A percentile compares a stretch with the other conserved stretches of the same genome.
Conservation (phyloP, 257 asterid genomes). For the Solanum lycopersicoides region DNA sequence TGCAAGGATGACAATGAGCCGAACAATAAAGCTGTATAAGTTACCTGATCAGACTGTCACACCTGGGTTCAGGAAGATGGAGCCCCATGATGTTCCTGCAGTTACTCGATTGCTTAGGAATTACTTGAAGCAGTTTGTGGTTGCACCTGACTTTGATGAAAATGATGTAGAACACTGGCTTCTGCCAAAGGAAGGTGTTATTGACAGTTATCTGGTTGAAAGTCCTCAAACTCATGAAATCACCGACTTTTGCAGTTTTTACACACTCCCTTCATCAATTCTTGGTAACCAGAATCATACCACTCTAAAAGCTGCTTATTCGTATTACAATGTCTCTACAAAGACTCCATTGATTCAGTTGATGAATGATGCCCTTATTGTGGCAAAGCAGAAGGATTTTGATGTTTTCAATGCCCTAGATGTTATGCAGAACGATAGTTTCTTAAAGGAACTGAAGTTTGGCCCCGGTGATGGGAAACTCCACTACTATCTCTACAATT, state of each 20-base stretch:
- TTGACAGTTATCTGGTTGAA: constrained; percentile 78
- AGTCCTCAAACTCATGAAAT: constrained; percentile 67
- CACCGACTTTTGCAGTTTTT: constrained; percentile 80
- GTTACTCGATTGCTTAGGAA: constrained; percentile 65
- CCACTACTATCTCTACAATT: constrained; percentile 81
- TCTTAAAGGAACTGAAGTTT: constrained; percentile 86
- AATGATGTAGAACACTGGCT: constrained; percentile 85
- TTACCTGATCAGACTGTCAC: constrained; percentile 52
- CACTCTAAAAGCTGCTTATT: constrained; percentile 63
- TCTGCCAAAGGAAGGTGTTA: constrained; percentile 58
- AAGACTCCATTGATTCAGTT: constrained; percentile 66
- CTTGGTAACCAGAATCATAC: constrained; percentile 68
- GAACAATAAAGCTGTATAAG: constrained; percentile 72
- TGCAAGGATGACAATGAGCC: constrained; percentile 89
- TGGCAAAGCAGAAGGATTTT: constrained; percentile 68
- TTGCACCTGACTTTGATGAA: constrained; percentile 73
- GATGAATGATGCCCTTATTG: constrained; percentile 76
- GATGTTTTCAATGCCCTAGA: constrained; percentile 90
- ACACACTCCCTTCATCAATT: constrained; percentile 76
- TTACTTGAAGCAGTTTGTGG: constrained; percentile 53
- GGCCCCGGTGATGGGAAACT: constrained; percentile 89
- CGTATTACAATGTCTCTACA: constrained; percentile 62
- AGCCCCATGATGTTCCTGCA: constrained; percentile 72
- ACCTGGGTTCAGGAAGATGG: constrained; percentile 78
- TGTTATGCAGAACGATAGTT: constrained; percentile 67